These are phyloP conservation scores for Irpex rosettiformis DNA, from an alignment of 1,284 basidiomycete genomes.

Conservation along the genomic window DNA sequence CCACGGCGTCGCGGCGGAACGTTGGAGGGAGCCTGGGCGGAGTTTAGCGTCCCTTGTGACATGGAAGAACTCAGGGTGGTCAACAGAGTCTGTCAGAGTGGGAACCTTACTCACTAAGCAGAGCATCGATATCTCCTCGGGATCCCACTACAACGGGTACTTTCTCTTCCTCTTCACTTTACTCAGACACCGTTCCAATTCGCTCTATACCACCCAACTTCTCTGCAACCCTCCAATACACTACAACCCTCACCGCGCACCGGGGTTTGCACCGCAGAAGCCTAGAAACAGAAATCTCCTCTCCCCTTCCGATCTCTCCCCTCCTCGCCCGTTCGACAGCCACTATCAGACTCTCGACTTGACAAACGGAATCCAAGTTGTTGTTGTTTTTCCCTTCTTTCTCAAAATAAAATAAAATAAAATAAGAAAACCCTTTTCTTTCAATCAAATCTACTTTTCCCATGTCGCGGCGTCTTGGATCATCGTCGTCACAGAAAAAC, in stretches of 20 bases:
- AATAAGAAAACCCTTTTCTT: not conserved
- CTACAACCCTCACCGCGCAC: not conserved
- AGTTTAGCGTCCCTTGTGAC: not conserved
- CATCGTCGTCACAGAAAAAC: not conserved
- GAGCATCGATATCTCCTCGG: not conserved
- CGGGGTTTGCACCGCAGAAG: no score
- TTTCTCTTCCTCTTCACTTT: not conserved
- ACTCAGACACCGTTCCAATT: not conserved
- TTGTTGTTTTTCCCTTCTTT: no score
- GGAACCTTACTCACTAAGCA: not conserved
- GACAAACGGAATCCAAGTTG: not conserved
- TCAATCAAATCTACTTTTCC: not conserved
- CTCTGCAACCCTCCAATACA: not conserved
- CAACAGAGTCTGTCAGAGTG: no score
- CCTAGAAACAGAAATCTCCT: no score
- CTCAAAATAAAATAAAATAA: not conserved
- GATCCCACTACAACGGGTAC: not conserved
- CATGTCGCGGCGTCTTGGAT: slow-evolving; percentile 8
- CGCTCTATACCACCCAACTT: no score
- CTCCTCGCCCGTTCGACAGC: no score
- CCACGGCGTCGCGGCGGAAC: not conserved
- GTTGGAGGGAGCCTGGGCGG: not conserved
- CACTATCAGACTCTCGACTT: no score
- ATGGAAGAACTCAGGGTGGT: not conserved
- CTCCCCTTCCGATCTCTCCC: no score